A percentile compares a stretch with the other conserved stretches of the same genome.
Evolutionary conservation across 78 protist genomes (phyloP).

Genomic region (Dictyostelium intermedium): DNA sequence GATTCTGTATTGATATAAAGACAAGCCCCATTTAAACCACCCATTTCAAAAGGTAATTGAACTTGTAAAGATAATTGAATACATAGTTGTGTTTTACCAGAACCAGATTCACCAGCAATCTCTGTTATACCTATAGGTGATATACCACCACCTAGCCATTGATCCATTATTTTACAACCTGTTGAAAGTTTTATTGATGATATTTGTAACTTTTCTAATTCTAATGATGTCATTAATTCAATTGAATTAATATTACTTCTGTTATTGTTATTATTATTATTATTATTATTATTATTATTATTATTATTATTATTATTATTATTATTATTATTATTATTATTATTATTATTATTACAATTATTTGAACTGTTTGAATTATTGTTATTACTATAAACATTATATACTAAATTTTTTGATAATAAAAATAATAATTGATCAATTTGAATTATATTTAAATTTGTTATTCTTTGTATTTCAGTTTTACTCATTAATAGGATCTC

Average conservation of each 20-base stretch:
- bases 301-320: neutral
- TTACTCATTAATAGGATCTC: slow-evolving; percentile 21
- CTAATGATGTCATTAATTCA: slow-evolving; percentile 5
- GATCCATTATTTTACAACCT: slow-evolving; percentile 16
- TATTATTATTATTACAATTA: neutral
- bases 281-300: neutral
- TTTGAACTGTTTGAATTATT: neutral
- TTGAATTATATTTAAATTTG: neutral
- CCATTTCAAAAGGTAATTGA: slow-evolving; percentile 48
- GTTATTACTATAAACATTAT: neutral
- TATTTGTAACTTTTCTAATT: slow-evolving; percentile 24
- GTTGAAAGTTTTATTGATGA: slow-evolving; percentile 19
- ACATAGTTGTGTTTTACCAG: slow-evolving; percentile 57
- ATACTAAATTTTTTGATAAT: slow-evolving; percentile 20
- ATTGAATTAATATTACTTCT: neutral
- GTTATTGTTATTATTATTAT: neutral
- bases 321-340: neutral
- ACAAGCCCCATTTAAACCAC: slow-evolving; percentile 69
- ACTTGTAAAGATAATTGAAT: slow-evolving; percentile 49
- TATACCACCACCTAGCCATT: slow-evolving; percentile 46
- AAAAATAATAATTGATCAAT: neutral
- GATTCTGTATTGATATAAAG: slow-evolving; percentile 42
- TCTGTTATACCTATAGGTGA: slow-evolving; percentile 66
- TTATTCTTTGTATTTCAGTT: slow-evolving; percentile 39
- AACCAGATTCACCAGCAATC: slow-evolving; percentile 71